Evolutionary conservation across 495 filamentous ascomycete genomes (phyloP), one percentile per base, ranked within the genome.

Genomic region (Aspergillus taichungensis): DNA sequence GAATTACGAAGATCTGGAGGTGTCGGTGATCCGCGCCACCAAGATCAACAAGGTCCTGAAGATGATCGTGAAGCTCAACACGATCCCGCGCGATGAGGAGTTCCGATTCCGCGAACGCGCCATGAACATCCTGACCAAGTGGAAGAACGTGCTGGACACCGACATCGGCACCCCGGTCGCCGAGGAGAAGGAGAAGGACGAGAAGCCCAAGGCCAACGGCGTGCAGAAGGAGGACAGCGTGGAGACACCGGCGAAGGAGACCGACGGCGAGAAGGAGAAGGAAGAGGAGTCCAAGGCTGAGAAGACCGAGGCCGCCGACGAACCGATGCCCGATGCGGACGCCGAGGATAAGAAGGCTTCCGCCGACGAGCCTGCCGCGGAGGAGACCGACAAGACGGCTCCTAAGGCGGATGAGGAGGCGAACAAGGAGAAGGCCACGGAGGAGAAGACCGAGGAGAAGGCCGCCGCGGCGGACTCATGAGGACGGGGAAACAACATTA

Each of bases 21-120:
- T 85, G 10, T 79, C 77, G 51, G 91, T 94, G 51, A 94, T 96
- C 53, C 75, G 81, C 40, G 66, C 61, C 5, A 95, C 89, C 30
- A 94, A 94, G 72, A 94, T 95, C 64, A 86, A 94, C 75, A 95
- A 95, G 67, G 89, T 96, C 7, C 73, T 95, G 37, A 90, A 88
- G 67, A 87, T 80, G 34, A 91, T 96, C 56, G 71, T 94, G 52
- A 94, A 92, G 68, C 72, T 95, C 3, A 64, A 74, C 12, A 71
- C 74, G 4, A 94, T 95, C 49, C 89, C 89, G 5, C 82, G 79
- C 34, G 89, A 96, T 42, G 84, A 88, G 27, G 82, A 91, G 47
- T 90, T 82, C 66, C 69, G 83, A 27, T 90, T 95, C 79, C 88
- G 88, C 63, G 64, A 79, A 40, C 83, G 89, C 30, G 84, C 85